Evolutionary conservation across 805 yeast genomes (phyloP), one percentile per base, ranked within the genome.

Genomic region (Lipomyces oligophaga): DNA sequence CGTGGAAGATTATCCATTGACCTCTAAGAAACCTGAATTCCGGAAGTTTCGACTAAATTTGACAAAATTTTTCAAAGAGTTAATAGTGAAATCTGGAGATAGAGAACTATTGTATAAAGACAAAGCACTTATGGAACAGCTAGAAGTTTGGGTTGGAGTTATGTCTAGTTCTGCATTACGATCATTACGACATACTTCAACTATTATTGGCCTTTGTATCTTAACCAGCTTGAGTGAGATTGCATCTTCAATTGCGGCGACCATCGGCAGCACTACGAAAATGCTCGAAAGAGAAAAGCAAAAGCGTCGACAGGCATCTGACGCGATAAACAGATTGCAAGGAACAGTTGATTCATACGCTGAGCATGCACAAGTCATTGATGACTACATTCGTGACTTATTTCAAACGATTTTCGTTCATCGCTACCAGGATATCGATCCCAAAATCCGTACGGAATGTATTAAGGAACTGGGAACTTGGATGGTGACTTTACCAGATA

Each of bases 361-460:
- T 25, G 60, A 63, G 7, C 81, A 82, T 49, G 76, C 76, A 43
- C 67, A 67, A n/a, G 74, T 76, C 1, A 58, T 81, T 3, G 76
- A 74, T 30, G 79, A 73, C 42, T 77, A 77, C 45, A 71, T 84
- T 32, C 77, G 74, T 46, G 94, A 86, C 52, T 73, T 85, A 7
- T 75, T 80, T 26, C 79, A 77, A 54, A 72, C 82, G 1, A 75
- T 82, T 6, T 85, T 86, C 61, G 76, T 79, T 8, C 85, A 82
- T 59, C 70, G 97, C 55, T 85, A 84, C 62, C 79, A 88, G 54
- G 97, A 89, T 63, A 73, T 81, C 11, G 95, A 86, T 60, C 77
- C 81, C 4, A 62, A 63, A 4, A 83, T 89, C 28, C 73, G 97
- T 57, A 74, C 75, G 25, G 87, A 82, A 47, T 83, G 95, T 44